Evolutionary conservation across 306 rosid genomes (phyloP), one percentile per base, ranked within the genome.

Genomic region (Medicago arabica): DNA sequence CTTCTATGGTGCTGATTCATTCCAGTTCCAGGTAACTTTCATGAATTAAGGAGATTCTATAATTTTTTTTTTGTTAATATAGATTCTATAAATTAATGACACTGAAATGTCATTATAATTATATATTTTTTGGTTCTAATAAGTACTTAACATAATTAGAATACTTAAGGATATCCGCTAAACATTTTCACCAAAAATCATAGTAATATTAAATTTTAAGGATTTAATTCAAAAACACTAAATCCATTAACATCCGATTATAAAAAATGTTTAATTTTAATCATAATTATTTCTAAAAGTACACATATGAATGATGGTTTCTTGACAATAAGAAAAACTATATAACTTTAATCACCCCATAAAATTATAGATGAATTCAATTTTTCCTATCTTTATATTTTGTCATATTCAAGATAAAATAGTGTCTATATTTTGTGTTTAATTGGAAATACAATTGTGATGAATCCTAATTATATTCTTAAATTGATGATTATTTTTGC

Each of bases 21-120:
- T 76, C 69, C 83, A 77, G 6, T 85, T 74, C 38, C 91, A 89
- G 93, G 93, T 89, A 82, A 49, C 12, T 64, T 21, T 60, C 36
- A 38, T 12, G 15, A 34, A 64, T 58, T 49, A 63, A 64, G 28
- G 14, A 23, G 62, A 75, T 75, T 75, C 75, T 36, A 34, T 55
- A 38, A 57, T 28, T 0, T 3, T 28, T 28, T 28, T 28, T 28
- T 28, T 28, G 31, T 28, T 28, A 28, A 28, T 28, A 28, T 28
- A 23, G 62, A 75, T 75, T 75, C 75, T 36, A 31, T 55, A 38
- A 57, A 58, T 21, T 58, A 58, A 58, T 58, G 61, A 39, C n/a
- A 47, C 65, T 15, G 31, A 61, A 63, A 68, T 73, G 79, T 53
- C 63, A 58, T 16, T 46, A 16, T 28, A 51, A 14, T 9, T 40